Base-by-base conservation (phyloP, 108 stramenopile species). In the Cyclotella kingstonii region DNA sequence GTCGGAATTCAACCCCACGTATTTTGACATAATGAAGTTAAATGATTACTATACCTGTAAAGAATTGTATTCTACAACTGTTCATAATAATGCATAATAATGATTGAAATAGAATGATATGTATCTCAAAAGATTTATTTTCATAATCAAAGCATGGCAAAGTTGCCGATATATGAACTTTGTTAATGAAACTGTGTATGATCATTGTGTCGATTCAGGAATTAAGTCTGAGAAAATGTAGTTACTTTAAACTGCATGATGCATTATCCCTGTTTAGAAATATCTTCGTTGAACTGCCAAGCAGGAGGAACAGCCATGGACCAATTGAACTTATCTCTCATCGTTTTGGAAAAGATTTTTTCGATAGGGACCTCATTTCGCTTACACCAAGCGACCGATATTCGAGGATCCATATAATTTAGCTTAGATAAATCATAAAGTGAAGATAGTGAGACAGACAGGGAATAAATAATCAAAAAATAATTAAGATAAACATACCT, bases 321-420 rank as follows among this genome's bases (percentile, higher is more conserved):
- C 99, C 99, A 99, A 50, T 94, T 94, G 72, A 99, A 99, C 74
- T 99, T 99, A 60, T 98, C 96, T 12, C 93, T 82, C 60, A 99
- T 74, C 0, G 98, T 97, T 48, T 90, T 93, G 48, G 97, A 90
- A 66, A 99, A 99, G 14, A 98, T 78, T 55, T 94, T 95, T 66
- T 96, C 95, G 39, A 98, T 94, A 1, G 96, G 96, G 10, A 96
- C 91, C 43, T 97, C 95, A 57, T 93, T 93, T 29, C 94, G 83
- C 71, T 99, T 99, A 83, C 99, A 99, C 94, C 96, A 99, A 5
- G 99, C 99, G 2, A 99, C 98, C 17, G 95, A 85, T 54, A 98
- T 96, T 39, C 99, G 93, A 2, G 98, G 99, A 82, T 98, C 98
- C 96, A 98, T 98, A 76, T 99, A 99, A 73, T 99, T 99, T 77